Evolutionary conservation across 2,329 filamentous ascomycete genomes (phyloP).

Genomic region (Ploettnerulaceae sp.): DNA sequence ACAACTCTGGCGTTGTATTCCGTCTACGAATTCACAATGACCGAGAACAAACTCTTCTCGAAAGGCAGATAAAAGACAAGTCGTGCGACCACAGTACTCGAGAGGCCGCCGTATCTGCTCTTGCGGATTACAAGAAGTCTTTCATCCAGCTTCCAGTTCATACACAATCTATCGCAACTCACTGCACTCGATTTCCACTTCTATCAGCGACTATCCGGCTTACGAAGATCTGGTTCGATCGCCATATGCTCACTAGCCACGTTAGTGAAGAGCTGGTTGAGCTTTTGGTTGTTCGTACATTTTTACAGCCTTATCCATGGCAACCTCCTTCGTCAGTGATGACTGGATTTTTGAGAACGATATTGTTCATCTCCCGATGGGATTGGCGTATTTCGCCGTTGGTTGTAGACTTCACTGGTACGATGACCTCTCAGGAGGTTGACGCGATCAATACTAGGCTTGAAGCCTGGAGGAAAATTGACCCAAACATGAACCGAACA

Average conservation of each 20-base stretch:
- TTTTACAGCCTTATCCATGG: conserved; percentile 81
- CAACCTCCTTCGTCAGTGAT: conserved; percentile 67
- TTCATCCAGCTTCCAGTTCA: conserved; percentile 73
- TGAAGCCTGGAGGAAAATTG: conserved; percentile 79
- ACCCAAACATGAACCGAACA: conserved; percentile 80
- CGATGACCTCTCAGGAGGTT: conserved; percentile 57
- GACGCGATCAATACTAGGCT: conserved; percentile 65
- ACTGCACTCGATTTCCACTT: conserved; percentile 73
- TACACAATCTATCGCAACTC: conserved; percentile 73
- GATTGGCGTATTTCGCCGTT: conserved; percentile 85
- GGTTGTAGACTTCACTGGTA: conserved; percentile 68
- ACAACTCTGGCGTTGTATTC: conserved; percentile 68
- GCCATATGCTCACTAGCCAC: conserved; percentile 73
- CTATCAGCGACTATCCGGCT: conserved; percentile 80
- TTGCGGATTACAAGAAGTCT: conserved; percentile 65
- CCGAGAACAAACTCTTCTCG: conserved; percentile 74
- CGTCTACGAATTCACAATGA: conserved; percentile 86
- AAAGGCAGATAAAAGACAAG: conserved; percentile 73
- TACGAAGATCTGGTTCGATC: conserved; percentile 83
- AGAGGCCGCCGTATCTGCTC: conserved; percentile 63
- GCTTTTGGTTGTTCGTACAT: conserved; percentile 71
- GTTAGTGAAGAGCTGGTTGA: conserved; percentile 79
- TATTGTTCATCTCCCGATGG: conserved; percentile 79
- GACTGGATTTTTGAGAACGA: conserved; percentile 75
- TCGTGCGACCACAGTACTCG: conserved; percentile 58